Base-by-base conservation (phyloP, 192 early-diverging fungal genomes). In the Linderina pennispora region DNA sequence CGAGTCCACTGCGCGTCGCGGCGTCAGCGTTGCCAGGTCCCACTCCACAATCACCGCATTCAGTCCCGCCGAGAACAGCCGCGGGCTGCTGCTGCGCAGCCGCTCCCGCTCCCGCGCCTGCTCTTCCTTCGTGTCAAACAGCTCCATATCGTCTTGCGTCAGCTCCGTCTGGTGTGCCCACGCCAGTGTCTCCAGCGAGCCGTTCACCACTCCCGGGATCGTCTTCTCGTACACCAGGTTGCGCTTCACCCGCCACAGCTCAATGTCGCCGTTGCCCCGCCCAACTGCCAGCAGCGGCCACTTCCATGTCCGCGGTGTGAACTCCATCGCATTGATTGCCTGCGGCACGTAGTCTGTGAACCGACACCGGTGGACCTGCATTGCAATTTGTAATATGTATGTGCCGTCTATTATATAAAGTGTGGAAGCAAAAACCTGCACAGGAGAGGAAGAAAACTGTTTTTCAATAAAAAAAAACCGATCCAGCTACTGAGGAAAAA, bases 261-360 rank as follows among this genome's bases (percentile, higher is more conserved):
- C 92, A 45, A 98, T 89, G 55, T 95, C 84, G 19, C 94, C 92
- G 60, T 94, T 94, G 19, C 80, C 86, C 39, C 94, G 72, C 23
- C 87, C 94, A 40, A 89, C 87, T 0, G 94, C 94, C 11, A 94
- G 36, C 15, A 77, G 47, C 4, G 71, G 65, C 16, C 34, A 51
- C 23, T 35, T 49, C 3, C 68, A 58, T 14, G 83, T 76, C n/a
- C 33, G 42, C 14, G 90, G 89, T 14, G 86, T 79, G 44, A 88
- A 87, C 40, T 82, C 71, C 40, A 98, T 77, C 16, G 88, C 81
- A 58, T 88, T 88, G 45, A 94, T 87, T 23, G 86, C 83, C 15
- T 87, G 68, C 6, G 94, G 92, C 20, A 81, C 73, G 58, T 90
- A 91, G 50, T 92, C 83, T 11, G 89, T 82, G 62, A 92, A 93